Evolutionary conservation across 2,329 filamentous ascomycete genomes (phyloP).

Genomic region (Colletotrichum karsti): DNA sequence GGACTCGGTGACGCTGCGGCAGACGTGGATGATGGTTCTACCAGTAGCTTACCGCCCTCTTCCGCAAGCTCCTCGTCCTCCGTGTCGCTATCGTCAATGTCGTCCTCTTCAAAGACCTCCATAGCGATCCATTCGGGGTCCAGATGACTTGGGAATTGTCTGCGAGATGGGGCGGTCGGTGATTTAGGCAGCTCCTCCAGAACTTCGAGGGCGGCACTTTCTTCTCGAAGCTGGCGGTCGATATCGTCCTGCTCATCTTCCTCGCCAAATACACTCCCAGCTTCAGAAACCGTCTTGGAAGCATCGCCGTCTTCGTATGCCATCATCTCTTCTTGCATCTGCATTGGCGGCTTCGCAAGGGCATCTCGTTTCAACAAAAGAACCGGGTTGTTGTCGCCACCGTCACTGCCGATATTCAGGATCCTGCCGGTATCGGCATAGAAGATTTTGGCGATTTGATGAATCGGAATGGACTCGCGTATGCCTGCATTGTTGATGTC

Average conservation of each 20-base stretch:
- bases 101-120: slow-evolving; percentile 77
- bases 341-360: slow-evolving; percentile 67
- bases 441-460: slow-evolving; percentile 85
- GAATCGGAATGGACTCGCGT: slow-evolving; percentile 60
- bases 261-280: background rate
- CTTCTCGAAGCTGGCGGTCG: slow-evolving; percentile 54
- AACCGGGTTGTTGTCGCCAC: slow-evolving; percentile 77
- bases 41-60: background rate
- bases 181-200: slow-evolving; percentile 22
- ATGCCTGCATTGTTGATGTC: slow-evolving; percentile 54
- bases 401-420: slow-evolving; percentile 73
- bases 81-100: slow-evolving; percentile 39
- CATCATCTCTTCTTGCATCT: slow-evolving; percentile 42
- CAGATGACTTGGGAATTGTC: slow-evolving; percentile 74
- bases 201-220: slow-evolving; percentile 35
- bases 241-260: slow-evolving; percentile 52
- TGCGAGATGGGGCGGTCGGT: background rate
- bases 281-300: background rate
- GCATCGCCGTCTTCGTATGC: background rate
- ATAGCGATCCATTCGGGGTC: slow-evolving; percentile 93
- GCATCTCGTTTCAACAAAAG: slow-evolving; percentile 78
- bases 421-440: slow-evolving; percentile 93
- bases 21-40: background rate
- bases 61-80: slow-evolving; percentile 51
- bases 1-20: slow-evolving; percentile 2